Conservation (phyloP, 2,329 filamentous ascomycete genomes). For the Sphaerulina vaccinii region DNA sequence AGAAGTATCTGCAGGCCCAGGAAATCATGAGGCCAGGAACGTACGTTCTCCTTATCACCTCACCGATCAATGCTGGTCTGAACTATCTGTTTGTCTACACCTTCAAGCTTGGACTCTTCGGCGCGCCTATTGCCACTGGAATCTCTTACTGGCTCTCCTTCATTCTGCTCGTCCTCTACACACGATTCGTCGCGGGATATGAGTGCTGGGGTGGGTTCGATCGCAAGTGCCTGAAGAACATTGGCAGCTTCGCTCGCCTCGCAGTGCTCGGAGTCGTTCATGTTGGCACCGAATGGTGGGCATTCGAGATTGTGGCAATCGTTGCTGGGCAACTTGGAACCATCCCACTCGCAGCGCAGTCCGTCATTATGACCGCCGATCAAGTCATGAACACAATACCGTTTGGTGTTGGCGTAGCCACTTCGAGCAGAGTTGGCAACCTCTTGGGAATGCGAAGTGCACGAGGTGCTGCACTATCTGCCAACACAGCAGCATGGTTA, state of each 20-base stretch:
- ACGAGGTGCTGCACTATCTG: slow-evolving; percentile 66
- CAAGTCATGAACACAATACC: slow-evolving; percentile 72
- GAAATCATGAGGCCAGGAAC: slow-evolving; percentile 65
- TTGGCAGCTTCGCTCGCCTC: slow-evolving; percentile 69
- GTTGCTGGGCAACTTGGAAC: slow-evolving; percentile 79
- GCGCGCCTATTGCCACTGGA: slow-evolving; percentile 77
- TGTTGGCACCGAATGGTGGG: slow-evolving; percentile 89
- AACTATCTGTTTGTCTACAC: slow-evolving; percentile 72
- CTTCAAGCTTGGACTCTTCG: slow-evolving; percentile 68
- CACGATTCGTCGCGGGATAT: slow-evolving; percentile 66
- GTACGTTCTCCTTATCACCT: slow-evolving; percentile 61
- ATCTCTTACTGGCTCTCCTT: slow-evolving; percentile 87
- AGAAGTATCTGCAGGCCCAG: slow-evolving; percentile 60
- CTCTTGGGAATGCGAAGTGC: slow-evolving; percentile 69
- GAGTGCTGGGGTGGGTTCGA: slow-evolving; percentile 77
- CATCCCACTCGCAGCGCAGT: slow-evolving; percentile 75
- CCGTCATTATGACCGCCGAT: slow-evolving; percentile 62
- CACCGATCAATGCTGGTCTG: slow-evolving; percentile 57
- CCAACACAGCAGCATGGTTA: slow-evolving; percentile 72
- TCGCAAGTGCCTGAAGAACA: slow-evolving; percentile 62
- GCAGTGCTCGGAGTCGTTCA: slow-evolving; percentile 76
- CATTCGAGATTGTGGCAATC: slow-evolving; percentile 85
- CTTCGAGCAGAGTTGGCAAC: slow-evolving; percentile 75
- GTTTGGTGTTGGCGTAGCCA: slow-evolving; percentile 81
- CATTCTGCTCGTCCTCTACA: slow-evolving; percentile 69